A percentile compares a stretch with the other conserved stretches of the same genome.
These are phyloP conservation scores for Rhizodiscina lignyota DNA, from an alignment of 495 filamentous ascomycete species.

Conservation along the genomic window DNA sequence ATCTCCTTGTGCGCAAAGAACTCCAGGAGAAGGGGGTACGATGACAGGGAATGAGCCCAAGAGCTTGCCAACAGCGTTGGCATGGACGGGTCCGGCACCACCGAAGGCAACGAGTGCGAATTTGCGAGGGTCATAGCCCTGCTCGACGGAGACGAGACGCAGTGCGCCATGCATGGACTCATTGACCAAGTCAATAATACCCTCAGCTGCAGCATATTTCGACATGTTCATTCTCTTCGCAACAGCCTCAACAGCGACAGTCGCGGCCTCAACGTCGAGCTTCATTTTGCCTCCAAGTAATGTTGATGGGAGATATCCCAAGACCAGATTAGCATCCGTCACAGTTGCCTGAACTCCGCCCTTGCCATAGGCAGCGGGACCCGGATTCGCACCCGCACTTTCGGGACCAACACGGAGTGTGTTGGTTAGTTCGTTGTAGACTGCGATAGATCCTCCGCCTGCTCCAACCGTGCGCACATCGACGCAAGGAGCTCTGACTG, in stretches of 20 bases:
- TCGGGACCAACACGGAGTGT: too few relatives aligned
- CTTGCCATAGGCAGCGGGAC: conserved; percentile 32
- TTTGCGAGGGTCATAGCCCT: conserved; percentile 33
- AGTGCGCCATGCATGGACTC: conserved; percentile 35
- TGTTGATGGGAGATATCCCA: conserved; percentile 30
- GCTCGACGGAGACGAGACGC: conserved; percentile 32
- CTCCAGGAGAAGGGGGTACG: conserved; percentile 32
- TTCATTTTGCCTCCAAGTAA: conserved; percentile 29
- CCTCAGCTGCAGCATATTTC: conserved; percentile 27
- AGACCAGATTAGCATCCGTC: conserved; percentile 31
- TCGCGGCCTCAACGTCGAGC: conserved; percentile 25
- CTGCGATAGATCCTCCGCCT: too few relatives aligned
- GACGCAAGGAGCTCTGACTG: too few relatives aligned
- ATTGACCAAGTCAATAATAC: conserved; percentile 31
- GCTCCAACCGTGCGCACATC: too few relatives aligned
- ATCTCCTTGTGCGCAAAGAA: conserved; percentile 33
- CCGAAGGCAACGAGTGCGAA: conserved; percentile 36
- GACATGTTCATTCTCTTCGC: conserved; percentile 27
- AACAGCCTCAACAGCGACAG: conserved; percentile 22
- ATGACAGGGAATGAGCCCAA: conserved; percentile 34
- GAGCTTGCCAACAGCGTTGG: conserved; percentile 30
- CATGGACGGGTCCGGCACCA: conserved; percentile 33
- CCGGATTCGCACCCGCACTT: too few relatives aligned
- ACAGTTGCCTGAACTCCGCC: conserved; percentile 29
- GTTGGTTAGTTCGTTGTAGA: too few relatives aligned